phyloP scores from a whole-genome alignment of 2,329 filamentous ascomycete genomes.

The Penicillium italicum region DNA sequence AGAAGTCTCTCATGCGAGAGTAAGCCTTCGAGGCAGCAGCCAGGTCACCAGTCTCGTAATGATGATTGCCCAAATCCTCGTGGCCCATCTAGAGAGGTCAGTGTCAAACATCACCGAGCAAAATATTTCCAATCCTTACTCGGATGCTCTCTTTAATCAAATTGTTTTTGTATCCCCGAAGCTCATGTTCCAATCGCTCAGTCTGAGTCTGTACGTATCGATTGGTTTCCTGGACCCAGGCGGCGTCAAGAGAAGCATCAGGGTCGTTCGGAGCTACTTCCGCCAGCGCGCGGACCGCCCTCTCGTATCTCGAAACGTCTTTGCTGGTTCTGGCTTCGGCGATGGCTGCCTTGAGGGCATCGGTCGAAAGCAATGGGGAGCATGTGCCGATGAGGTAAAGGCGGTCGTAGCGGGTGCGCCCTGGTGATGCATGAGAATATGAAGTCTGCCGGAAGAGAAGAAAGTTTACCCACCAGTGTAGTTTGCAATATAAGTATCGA shows the following conservation, averaged over 20 bases:
- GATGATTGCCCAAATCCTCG: constrained; percentile 83
- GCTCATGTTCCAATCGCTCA: constrained; percentile 72
- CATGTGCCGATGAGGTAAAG: constrained; percentile 75
- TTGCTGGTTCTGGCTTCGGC: constrained; percentile 70
- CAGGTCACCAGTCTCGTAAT: constrained; percentile 73
- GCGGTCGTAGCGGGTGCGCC: constrained; percentile 75
- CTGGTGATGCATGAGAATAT: constrained; percentile 44
- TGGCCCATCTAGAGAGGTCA: constrained; percentile 71
- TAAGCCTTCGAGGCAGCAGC: constrained; percentile 71
- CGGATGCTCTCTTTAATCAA: constrained; percentile 95
- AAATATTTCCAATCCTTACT: constrained; percentile 48
- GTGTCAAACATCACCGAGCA: neutral
- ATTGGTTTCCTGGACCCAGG: constrained; percentile 70
- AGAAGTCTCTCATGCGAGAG: constrained; percentile 83
- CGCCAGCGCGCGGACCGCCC: constrained; percentile 63
- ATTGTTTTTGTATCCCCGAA: constrained; percentile 94
- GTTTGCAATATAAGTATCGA: constrained; percentile 86
- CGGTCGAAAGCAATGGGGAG: constrained; percentile 70
- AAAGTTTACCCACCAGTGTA: constrained; percentile 62
- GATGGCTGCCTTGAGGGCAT: constrained; percentile 76
- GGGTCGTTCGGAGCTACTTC: constrained; percentile 63
- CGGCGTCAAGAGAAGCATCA: constrained; percentile 63
- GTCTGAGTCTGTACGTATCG: constrained; percentile 67
- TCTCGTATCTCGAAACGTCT: constrained; percentile 68
- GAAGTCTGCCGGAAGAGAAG: neutral